These are phyloP conservation scores for Hydrangea macrophylla DNA, from an alignment of 148 eudicot genomes.

Conservation along the genomic window DNA sequence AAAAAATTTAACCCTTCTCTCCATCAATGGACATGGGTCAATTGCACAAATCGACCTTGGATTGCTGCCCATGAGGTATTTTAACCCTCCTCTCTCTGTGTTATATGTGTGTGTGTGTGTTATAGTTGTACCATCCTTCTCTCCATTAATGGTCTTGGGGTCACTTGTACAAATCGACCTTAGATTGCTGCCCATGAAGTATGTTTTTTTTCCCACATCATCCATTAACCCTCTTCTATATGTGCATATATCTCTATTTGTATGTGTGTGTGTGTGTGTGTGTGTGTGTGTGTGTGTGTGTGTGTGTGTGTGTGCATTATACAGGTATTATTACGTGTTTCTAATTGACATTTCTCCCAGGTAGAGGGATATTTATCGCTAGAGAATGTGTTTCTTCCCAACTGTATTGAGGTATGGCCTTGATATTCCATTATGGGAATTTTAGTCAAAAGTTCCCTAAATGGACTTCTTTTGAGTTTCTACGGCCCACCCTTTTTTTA, in stretches of 20 bases:
- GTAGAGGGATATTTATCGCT: slow-evolving; percentile 71
- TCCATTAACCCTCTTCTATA: neutral
- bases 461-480: too few species aligned
- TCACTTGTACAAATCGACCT: slow-evolving; percentile 32
- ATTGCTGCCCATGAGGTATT: slow-evolving; percentile 34
- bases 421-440: neutral
- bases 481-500: too few species aligned
- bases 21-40: slow-evolving; percentile 29
- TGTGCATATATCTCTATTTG: neutral
- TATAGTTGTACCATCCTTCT: too few species aligned
- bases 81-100: neutral
- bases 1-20: slow-evolving; percentile 26
- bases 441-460: too few species aligned
- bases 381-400: slow-evolving; percentile 60
- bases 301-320: too few species aligned
- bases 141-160: slow-evolving; percentile 73
- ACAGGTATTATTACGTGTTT: too few species aligned
- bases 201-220: slow-evolving; percentile 5
- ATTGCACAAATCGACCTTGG: slow-evolving; percentile 32
- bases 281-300: neutral
- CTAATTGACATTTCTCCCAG: too few species aligned
- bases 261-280: neutral
- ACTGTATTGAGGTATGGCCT: slow-evolving; percentile 46
- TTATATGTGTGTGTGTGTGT: neutral
- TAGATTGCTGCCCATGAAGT: slow-evolving; percentile 36